Conservation (phyloP, 768 basidiomycete genomes). For the Pulveroboletus ravenelii region DNA sequence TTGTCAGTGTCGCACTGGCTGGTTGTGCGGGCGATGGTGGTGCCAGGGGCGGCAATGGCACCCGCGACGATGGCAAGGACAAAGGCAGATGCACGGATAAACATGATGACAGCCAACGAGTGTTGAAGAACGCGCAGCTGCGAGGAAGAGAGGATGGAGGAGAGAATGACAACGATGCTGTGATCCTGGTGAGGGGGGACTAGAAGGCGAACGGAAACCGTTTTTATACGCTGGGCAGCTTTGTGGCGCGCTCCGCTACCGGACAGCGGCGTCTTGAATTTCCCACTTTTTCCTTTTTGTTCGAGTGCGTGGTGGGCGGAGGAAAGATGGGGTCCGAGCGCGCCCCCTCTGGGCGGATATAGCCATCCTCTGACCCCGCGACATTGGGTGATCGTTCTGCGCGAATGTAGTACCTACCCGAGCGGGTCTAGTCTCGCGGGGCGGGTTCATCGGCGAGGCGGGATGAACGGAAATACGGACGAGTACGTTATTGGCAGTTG, state of each 20-base stretch:
- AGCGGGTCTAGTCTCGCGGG: not conserved
- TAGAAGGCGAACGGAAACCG: not conserved
- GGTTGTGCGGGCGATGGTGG: not conserved
- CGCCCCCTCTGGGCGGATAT: constrained; percentile 5
- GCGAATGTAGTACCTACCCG: too few relatives aligned
- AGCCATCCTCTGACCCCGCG: constrained; percentile 6
- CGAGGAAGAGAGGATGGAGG: too few relatives aligned
- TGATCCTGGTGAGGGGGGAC: not conserved
- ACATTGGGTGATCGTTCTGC: too few relatives aligned
- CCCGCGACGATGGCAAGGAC: constrained; percentile 11
- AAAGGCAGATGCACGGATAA: constrained; percentile 7
- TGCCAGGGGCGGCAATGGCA: constrained; percentile 1
- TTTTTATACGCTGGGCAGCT: constrained; percentile 12
- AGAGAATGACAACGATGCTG: not conserved
- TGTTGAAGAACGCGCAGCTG: not conserved
- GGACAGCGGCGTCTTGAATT: constrained; percentile 13
- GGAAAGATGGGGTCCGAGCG: not conserved
- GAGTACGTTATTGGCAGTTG: constrained; percentile 15
- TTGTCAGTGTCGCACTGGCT: constrained; percentile 9
- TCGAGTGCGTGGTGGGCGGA: constrained; percentile 4
- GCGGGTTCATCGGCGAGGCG: constrained; percentile 1
- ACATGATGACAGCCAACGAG: constrained; percentile 5
- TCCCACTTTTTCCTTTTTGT: constrained; percentile 3
- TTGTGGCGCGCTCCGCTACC: constrained; percentile 8
- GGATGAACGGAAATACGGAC: constrained; percentile 6